Evolutionary conservation across 2,329 filamentous ascomycete genomes (phyloP), one percentile per base, ranked within the genome.

Genomic region (Microascus cirrosus): DNA sequence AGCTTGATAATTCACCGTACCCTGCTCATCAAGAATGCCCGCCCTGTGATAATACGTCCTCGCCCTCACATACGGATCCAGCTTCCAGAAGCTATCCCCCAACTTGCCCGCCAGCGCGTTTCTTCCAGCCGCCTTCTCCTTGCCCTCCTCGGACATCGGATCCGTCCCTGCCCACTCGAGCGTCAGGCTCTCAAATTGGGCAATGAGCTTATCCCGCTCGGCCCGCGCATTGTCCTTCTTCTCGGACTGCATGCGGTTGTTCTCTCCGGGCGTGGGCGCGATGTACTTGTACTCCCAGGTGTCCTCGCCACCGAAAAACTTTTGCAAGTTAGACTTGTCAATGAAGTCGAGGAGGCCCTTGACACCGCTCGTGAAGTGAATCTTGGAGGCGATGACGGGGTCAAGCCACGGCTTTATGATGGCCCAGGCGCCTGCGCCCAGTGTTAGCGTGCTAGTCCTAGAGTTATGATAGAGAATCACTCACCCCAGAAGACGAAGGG

Each of bases 401-500:
- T 99, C 94, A 39, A 99, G 82, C 93, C 94, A 99, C 64, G 92
- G 91, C 62, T 84, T 86, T 68, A 99, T 95, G 62, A 99, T 89
- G 69, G 84, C 91, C 94, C 93, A 97, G 62, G 97, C 89, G 20
- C 89, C 88, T 89, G 60, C 5, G 22, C 5, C 24, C 25, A 18
- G 7, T 45, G 13, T 45, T 45, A 45, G 39, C 39, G n/a, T n/a
- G 15, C 39, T 7, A 45, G 28, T 32, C 28, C 28, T 63, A 18
- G 66, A 68, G 22, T 8, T 12, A 12, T 39, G 18, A 39, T 5
- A 13, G 8, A 7, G 39, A 15, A n/a, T 8, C 2, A 72, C 77
- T 58, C 71, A 86, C 89, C 87, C 77, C 95, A 91, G 75, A 99
- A 99, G 54, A 99, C 77, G 93, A 93, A 99, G 2, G 94, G 94